Conservation (phyloP, 2,329 filamentous ascomycete genomes). For the Albifimbria verrucaria region DNA sequence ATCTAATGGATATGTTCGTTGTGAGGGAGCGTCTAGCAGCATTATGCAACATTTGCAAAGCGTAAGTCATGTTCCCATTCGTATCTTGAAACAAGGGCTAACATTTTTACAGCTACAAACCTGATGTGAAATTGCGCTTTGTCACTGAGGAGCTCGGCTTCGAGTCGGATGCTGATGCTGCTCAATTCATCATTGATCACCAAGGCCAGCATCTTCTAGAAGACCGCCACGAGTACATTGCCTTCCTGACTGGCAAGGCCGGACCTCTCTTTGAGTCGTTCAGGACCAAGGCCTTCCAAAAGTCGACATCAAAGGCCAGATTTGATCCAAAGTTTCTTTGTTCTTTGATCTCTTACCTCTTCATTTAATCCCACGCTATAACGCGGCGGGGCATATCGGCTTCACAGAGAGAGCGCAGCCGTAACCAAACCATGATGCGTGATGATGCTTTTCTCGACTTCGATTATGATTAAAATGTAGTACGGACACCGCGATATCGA, state of each 20-base stretch:
- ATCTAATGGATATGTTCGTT: constrained; percentile 99
- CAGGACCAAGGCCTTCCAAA: constrained; percentile 71
- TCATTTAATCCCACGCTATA: neutral
- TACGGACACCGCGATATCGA: neutral
- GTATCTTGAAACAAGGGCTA: constrained; percentile 31
- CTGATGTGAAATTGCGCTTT: constrained; percentile 82
- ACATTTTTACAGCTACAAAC: constrained; percentile 75
- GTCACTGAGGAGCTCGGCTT: constrained; percentile 95
- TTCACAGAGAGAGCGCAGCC: neutral
- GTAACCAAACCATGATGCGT: neutral
- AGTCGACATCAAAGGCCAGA: constrained; percentile 97
- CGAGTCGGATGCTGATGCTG: constrained; percentile 85
- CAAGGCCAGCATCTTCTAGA: constrained; percentile 73
- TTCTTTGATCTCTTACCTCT: constrained; percentile 3
- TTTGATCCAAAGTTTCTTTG: constrained; percentile 48
- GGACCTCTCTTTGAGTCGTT: constrained; percentile 70
- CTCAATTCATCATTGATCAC: constrained; percentile 84
- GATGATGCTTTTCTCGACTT: neutral
- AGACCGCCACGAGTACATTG: constrained; percentile 70
- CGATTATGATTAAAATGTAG: neutral
- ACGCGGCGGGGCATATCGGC: too few relatives aligned
- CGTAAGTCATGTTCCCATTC: constrained; percentile 58
- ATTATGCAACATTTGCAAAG: constrained; percentile 88
- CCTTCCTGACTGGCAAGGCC: constrained; percentile 72
- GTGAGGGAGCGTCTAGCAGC: constrained; percentile 88